A percentile compares a stretch with the other conserved stretches of the same genome.
These are phyloP conservation scores for Coriaria nepalensis DNA, from an alignment of 306 rosid genomes.

Conservation along the genomic window DNA sequence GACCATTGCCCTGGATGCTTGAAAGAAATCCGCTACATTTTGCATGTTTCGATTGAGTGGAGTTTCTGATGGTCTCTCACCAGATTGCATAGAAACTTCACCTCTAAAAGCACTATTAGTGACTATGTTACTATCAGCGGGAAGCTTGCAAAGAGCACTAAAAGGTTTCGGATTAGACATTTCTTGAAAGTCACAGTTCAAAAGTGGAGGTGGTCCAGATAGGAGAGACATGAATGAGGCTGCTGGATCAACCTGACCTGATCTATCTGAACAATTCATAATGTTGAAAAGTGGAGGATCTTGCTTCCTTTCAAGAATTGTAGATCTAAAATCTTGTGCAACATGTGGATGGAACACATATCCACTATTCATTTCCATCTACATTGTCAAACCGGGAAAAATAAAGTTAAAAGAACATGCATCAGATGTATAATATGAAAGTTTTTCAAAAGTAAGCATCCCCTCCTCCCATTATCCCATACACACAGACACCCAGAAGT, in stretches of 20 bases:
- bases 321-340: conserved; percentile 17
- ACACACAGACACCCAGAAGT: no score
- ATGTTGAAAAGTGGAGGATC: conserved; percentile 10
- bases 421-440: no score
- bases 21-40: conserved; percentile 10
- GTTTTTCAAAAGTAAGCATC: no score
- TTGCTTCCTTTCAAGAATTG: conserved; percentile 16
- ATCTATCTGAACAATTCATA: conserved; percentile 10
- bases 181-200: conserved; percentile 24
- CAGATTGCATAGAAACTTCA: conserved; percentile 10
- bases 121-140: not conserved
- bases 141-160: conserved; percentile 4
- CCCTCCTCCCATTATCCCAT: no score
- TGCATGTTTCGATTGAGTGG: conserved; percentile 7
- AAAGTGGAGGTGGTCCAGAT: conserved; percentile 23
- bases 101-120: conserved; percentile 8
- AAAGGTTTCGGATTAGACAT: conserved; percentile 13
- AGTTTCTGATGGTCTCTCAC: conserved; percentile 15
- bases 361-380: conserved; percentile 14
- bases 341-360: conserved; percentile 8
- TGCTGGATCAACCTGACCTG: conserved; percentile 12
- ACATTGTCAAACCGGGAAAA: not conserved
- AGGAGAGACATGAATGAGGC: conserved; percentile 26
- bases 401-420: no score
- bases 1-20: conserved; percentile 9